Conservation (phyloP, 139 green algal species). For the Raphidocelis subcapitata region DNA sequence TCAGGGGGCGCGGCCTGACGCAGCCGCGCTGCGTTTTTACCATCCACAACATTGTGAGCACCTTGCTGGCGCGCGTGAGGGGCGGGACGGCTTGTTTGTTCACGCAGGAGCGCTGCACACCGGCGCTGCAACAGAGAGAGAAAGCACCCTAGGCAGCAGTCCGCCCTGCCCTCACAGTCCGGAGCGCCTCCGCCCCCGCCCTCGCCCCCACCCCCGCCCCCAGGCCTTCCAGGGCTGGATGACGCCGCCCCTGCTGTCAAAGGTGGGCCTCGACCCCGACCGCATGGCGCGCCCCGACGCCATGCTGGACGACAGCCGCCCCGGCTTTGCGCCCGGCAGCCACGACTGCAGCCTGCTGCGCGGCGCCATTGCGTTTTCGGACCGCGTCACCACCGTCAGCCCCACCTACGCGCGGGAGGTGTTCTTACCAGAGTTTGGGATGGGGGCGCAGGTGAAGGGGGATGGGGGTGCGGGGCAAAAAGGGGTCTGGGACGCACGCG, state of each 20-base stretch:
- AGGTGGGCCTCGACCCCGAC: constrained; percentile 16
- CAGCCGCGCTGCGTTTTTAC: constrained; percentile 65
- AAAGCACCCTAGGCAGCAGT: no score
- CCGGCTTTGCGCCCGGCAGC: constrained; percentile 14
- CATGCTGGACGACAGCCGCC: constrained; percentile 36
- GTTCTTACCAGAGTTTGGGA: constrained; percentile 39
- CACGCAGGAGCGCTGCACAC: no score
- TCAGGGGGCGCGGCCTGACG: constrained; percentile 37
- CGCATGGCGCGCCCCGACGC: constrained; percentile 7
- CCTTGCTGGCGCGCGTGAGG: no score
- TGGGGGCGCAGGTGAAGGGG: constrained; percentile 38
- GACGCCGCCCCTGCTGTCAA: constrained; percentile 18
- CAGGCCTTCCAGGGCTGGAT: constrained; percentile 24
- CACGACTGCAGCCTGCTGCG: constrained; percentile 26
- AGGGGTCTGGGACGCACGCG: no score
- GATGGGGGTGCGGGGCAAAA: no score
- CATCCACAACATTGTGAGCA: constrained; percentile 97
- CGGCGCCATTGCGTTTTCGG: not conserved
- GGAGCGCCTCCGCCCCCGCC: no score
- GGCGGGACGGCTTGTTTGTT: constrained; percentile 79
- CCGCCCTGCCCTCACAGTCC: no score
- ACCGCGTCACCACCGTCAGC: constrained; percentile 83
- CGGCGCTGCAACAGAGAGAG: no score
- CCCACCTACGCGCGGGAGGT: constrained; percentile 86
- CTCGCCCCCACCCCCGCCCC: no score